Conservation (phyloP, 1,284 basidiomycete species). For the Apiotrichum mycotoxinovorans region DNA sequence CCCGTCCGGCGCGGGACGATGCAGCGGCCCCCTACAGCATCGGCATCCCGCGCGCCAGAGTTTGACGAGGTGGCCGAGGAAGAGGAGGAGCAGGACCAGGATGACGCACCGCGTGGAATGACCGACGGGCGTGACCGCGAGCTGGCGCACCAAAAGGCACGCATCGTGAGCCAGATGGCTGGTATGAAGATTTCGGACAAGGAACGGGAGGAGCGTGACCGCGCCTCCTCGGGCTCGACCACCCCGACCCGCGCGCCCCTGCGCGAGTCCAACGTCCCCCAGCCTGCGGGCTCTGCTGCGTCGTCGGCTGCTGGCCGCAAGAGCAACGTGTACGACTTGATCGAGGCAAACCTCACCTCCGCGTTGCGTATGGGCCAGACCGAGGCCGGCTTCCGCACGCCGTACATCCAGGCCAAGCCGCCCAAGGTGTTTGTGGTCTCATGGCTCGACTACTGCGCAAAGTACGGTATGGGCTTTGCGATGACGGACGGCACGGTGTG, state of each 20-base stretch:
- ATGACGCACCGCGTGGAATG: conserved; percentile 19
- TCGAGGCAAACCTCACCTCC: conserved; percentile 60
- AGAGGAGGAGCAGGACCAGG: conserved; percentile 48
- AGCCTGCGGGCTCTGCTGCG: background rate
- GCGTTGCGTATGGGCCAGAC: conserved; percentile 28
- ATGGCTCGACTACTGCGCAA: conserved; percentile 98
- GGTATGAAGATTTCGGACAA: conserved; percentile 22
- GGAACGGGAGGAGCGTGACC: background rate
- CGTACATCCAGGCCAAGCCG: conserved; percentile 26
- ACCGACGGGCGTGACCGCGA: conserved; percentile 37
- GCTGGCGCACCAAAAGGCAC: conserved; percentile 76
- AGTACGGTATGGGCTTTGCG: conserved; percentile 98
- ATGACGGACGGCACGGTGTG: conserved; percentile 91
- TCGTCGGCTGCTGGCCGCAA: background rate
- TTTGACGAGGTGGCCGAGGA: conserved; percentile 53
- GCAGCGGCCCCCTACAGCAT: conserved; percentile 3
- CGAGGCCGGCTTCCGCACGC: background rate
- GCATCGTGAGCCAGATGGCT: conserved; percentile 86
- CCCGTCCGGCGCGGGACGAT: conserved; percentile 41
- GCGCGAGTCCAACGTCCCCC: conserved; percentile 7
- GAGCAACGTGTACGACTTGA: conserved; percentile 23
- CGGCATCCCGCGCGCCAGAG: conserved; percentile 55
- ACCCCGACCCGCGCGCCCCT: conserved; percentile 1
- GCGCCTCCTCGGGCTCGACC: background rate
- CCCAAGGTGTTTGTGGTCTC: conserved; percentile 88